Percentiles rank a stretch among this genome's conserved stretches.
phyloP scores from a whole-genome alignment of 352 stramenopile species.

The Phytopythium aichiense region DNA sequence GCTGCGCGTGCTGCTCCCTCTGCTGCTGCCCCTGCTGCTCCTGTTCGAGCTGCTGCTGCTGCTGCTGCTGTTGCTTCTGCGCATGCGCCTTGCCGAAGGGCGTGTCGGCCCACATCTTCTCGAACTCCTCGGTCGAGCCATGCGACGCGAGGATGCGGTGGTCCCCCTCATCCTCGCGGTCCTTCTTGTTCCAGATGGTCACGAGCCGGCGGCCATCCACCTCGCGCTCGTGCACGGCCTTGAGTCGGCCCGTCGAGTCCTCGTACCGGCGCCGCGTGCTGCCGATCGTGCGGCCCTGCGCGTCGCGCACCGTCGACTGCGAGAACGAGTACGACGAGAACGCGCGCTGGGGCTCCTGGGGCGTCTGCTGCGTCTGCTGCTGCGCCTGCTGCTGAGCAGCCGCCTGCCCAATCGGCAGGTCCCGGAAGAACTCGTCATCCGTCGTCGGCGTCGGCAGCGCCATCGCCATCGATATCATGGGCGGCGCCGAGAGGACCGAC shows the following conservation, averaged over 20 bases:
- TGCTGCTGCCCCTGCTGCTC: background rate
- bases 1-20: background rate
- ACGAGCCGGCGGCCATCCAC: constrained; percentile 54
- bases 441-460: constrained; percentile 28
- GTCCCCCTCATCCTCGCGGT: constrained; percentile 58
- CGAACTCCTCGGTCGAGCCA: constrained; percentile 58
- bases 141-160: constrained; percentile 60
- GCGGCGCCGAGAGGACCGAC: constrained; percentile 17
- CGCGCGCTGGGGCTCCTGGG: constrained; percentile 32
- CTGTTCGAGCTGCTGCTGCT: constrained; percentile 21
- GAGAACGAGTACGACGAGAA: constrained; percentile 82
- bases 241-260: constrained; percentile 73
- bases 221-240: constrained; percentile 80
- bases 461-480: constrained; percentile 20
- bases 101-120: constrained; percentile 68
- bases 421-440: constrained; percentile 82
- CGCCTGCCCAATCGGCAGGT: constrained; percentile 39
- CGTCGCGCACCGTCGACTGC: constrained; percentile 68
- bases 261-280: constrained; percentile 82
- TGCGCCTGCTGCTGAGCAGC: constrained; percentile 26
- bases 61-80: constrained; percentile 40
- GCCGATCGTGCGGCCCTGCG: constrained; percentile 51
- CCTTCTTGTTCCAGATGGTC: constrained; percentile 73
- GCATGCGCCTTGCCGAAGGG: constrained; percentile 62
- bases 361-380: constrained; percentile 16